phyloP scores from a whole-genome alignment of 202 grass and related monocot species.

The Zizania palustris region DNA sequence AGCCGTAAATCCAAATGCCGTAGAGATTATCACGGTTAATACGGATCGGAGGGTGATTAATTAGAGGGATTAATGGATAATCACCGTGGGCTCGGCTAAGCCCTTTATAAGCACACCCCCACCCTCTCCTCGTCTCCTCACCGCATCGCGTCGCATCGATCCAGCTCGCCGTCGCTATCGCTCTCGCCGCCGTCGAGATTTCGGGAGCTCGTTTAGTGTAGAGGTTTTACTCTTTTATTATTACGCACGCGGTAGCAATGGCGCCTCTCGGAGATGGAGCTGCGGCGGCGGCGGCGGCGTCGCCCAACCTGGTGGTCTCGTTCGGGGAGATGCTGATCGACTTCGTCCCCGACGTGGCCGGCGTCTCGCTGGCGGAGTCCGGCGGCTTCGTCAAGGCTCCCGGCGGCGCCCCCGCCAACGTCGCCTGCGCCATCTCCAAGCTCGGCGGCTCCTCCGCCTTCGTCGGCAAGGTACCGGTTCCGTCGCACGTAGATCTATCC shows the following conservation, averaged over 20 bases:
- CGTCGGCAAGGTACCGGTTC: constrained; percentile 69
- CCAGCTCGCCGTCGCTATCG: no score
- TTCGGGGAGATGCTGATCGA: constrained; percentile 96
- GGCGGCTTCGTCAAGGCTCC: constrained; percentile 84
- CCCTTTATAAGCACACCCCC: no score
- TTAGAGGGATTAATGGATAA: no score
- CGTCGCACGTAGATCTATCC: background rate
- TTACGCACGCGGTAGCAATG: constrained; percentile 11
- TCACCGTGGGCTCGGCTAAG: no score
- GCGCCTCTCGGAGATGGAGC: constrained; percentile 42
- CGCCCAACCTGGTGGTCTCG: constrained; percentile 55
- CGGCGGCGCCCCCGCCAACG: constrained; percentile 82
- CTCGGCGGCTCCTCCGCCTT: constrained; percentile 76
- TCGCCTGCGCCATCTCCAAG: constrained; percentile 76
- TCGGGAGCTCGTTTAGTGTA: no score
- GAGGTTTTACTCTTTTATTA: no score
- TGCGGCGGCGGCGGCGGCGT: constrained; percentile 2
- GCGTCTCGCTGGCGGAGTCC: constrained; percentile 78
- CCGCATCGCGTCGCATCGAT: no score
- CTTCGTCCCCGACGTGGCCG: constrained; percentile 80
- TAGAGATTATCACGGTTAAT: no score
- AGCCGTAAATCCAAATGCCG: no score
- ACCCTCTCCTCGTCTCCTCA: no score
- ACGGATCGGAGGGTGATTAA: no score
- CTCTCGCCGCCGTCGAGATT: no score